Conservation (phyloP, 495 filamentous ascomycete species). For the Thermochaetoides thermophila region DNA sequence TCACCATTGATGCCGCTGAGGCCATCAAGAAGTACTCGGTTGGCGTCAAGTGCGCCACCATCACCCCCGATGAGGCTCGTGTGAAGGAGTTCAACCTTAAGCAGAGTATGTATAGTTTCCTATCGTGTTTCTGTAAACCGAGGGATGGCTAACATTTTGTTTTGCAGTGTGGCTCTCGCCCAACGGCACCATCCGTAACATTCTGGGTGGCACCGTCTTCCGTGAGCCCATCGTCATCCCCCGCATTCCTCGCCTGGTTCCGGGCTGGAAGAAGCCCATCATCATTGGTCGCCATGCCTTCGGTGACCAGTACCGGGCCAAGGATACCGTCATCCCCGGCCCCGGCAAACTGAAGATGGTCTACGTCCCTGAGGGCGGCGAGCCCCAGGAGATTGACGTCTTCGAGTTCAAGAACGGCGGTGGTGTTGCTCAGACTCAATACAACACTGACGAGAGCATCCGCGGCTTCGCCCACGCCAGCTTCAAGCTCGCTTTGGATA, state of each 20-base stretch:
- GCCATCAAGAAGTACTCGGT: conserved; percentile 98
- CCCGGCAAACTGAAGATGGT: conserved; percentile 84
- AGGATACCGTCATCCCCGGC: conserved; percentile 67
- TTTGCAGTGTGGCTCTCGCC: conserved; percentile 81
- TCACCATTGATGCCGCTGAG: conserved; percentile 86
- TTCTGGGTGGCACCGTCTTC: conserved; percentile 92
- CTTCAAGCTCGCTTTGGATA: conserved; percentile 85
- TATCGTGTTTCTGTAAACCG: neutral
- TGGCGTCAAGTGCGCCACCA: conserved; percentile 97
- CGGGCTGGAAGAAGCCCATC: conserved; percentile 96
- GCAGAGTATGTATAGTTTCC: conserved; percentile 52
- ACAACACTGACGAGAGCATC: conserved; percentile 96
- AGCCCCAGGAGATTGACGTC: conserved; percentile 78
- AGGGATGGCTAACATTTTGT: conserved; percentile 1
- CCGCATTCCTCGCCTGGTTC: conserved; percentile 77
- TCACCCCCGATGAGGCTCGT: conserved; percentile 91
- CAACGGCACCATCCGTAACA: conserved; percentile 95
- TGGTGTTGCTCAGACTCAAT: conserved; percentile 84
- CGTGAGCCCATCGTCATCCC: conserved; percentile 95
- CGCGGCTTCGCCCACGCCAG: conserved; percentile 83
- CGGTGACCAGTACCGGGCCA: conserved; percentile 95
- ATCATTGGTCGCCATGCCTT: conserved; percentile 98
- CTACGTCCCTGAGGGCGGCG: conserved; percentile 69
- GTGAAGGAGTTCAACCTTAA: conserved; percentile 97
- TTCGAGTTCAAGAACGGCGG: conserved; percentile 73